phyloP scores from a whole-genome alignment of 2,329 filamentous ascomycete genomes.

The Aspergillus sp. region DNA sequence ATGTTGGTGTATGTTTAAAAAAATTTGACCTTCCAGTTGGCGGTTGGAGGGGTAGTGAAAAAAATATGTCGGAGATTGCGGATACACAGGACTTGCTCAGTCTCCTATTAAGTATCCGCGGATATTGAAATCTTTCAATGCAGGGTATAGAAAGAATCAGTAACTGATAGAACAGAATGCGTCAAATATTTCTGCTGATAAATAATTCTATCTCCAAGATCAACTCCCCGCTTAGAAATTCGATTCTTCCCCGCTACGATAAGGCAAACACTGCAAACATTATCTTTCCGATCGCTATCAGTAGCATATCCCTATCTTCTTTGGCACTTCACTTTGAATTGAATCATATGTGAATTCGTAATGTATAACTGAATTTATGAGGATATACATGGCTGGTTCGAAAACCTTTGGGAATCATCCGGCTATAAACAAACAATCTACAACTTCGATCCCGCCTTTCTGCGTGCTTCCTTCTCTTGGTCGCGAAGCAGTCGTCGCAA shows the following conservation, averaged over 20 bases:
- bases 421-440: conserved; percentile 32
- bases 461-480: conserved; percentile 64
- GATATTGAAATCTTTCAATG: neutral
- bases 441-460: conserved; percentile 61
- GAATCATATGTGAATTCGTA: too few species aligned
- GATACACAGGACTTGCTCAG: neutral
- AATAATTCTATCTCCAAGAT: neutral
- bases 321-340: neutral
- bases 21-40: too few species aligned
- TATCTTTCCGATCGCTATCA: too few species aligned
- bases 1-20: neutral
- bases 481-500: conserved; percentile 63
- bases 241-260: conserved; percentile 14
- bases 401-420: too few species aligned
- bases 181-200: too few species aligned
- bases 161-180: neutral
- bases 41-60: neutral
- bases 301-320: neutral
- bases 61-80: neutral
- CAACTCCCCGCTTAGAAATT: conserved; percentile 24
- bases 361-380: too few species aligned
- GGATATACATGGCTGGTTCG: too few species aligned
- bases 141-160: conserved; percentile 1
- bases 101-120: neutral
- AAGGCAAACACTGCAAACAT: conserved; percentile 22